phyloP scores from a whole-genome alignment of 495 filamentous ascomycete species.

The Aspergillus bertholletiae region DNA sequence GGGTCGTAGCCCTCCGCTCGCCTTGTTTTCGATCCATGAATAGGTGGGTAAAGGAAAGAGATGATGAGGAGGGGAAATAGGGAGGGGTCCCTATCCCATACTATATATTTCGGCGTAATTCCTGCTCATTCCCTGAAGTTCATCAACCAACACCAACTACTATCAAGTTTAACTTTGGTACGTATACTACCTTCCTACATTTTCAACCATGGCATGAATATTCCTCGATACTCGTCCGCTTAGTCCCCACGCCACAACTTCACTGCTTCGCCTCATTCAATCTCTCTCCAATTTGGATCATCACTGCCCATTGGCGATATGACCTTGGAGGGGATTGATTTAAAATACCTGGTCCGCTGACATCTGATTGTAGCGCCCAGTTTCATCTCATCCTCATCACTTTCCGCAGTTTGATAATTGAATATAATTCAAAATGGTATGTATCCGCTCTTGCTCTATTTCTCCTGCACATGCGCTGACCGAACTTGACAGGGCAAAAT shows the following conservation, averaged over 20 bases:
- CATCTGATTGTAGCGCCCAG: constrained; percentile 5
- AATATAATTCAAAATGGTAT: constrained; percentile 60
- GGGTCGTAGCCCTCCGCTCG: neutral
- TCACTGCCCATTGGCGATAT: too few species aligned
- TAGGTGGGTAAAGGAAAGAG: neutral
- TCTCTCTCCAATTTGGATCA: constrained; percentile 2
- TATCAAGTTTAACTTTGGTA: too few species aligned
- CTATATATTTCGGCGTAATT: constrained; percentile 19
- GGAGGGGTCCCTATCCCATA: neutral
- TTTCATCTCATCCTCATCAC: neutral
- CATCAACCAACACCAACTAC: too few species aligned
- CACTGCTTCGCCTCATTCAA: neutral
- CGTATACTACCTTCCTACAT: too few species aligned
- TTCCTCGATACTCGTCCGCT: too few species aligned
- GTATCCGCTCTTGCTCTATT: constrained; percentile 53
- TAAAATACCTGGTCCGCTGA: constrained; percentile 19
- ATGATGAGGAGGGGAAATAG: neutral
- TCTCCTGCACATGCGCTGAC: constrained; percentile 51
- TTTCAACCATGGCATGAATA: too few species aligned
- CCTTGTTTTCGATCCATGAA: neutral
- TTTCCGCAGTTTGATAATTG: neutral
- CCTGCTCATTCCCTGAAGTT: too few species aligned
- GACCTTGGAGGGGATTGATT: too few species aligned
- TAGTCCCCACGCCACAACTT: neutral
- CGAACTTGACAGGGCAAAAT: constrained; percentile 66